Conservation (phyloP, 2,329 filamentous ascomycete genomes). For the Beauveria australis region DNA sequence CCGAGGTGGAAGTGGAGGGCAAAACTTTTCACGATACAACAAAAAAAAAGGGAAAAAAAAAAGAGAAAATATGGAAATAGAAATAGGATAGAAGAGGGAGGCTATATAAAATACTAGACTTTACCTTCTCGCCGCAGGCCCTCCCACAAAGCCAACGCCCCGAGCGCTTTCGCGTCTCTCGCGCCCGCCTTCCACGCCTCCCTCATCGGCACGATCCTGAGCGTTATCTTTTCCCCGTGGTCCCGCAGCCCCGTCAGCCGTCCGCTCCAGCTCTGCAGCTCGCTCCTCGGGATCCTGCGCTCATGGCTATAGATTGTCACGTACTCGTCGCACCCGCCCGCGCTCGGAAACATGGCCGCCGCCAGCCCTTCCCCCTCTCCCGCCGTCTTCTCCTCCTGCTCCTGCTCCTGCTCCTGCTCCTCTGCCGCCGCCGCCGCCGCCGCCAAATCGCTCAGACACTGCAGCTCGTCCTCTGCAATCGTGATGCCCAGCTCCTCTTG, state of each 20-base stretch:
- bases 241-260: conserved; percentile 49
- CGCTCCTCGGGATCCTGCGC: conserved; percentile 38
- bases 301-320: conserved; percentile 51
- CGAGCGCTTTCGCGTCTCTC: conserved; percentile 51
- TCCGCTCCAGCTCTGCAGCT: conserved; percentile 48
- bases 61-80: background rate
- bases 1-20: background rate
- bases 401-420: conserved; percentile 21
- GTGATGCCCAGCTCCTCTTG: conserved; percentile 50
- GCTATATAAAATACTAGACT: conserved; percentile 20
- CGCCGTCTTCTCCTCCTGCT: conserved; percentile 16
- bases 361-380: conserved; percentile 33
- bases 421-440: conserved; percentile 18
- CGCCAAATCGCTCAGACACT: conserved; percentile 44
- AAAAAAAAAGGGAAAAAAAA: background rate
- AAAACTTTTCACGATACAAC: background rate
- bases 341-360: conserved; percentile 46
- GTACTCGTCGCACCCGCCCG: conserved; percentile 53
- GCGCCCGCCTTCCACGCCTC: conserved; percentile 51
- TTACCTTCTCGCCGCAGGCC: conserved; percentile 41
- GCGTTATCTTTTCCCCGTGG: conserved; percentile 53
- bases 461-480: conserved; percentile 39
- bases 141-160: conserved; percentile 51
- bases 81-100: background rate
- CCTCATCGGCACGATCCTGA: conserved; percentile 48